These are phyloP conservation scores for Fusarium pseudoanthophilum DNA, from an alignment of 2,329 filamentous ascomycete species.

Conservation along the genomic window DNA sequence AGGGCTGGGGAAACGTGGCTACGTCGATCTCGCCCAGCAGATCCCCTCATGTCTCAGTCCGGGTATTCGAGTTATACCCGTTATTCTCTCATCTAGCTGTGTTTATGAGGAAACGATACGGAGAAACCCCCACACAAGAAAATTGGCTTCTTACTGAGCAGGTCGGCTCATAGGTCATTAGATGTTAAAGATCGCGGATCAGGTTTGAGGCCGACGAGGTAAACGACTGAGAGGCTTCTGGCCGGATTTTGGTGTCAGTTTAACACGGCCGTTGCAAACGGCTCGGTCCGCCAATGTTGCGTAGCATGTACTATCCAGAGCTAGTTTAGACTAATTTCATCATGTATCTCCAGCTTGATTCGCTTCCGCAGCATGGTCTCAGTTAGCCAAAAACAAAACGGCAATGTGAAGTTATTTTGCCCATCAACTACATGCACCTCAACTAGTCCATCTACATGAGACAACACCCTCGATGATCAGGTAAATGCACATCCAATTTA, in stretches of 20 bases:
- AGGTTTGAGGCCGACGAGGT: not conserved
- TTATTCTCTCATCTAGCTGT: not conserved
- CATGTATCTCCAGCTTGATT: not conserved
- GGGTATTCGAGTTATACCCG: not conserved
- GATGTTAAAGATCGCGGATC: rapidly evolving
- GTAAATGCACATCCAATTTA: not conserved
- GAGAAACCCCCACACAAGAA: rapidly evolving
- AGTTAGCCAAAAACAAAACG: not conserved
- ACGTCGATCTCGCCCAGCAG: not conserved
- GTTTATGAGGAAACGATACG: not conserved
- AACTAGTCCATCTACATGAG: not conserved
- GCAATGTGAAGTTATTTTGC: not conserved
- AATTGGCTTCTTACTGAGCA: not conserved
- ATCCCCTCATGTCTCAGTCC: not conserved
- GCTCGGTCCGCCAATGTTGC: not conserved
- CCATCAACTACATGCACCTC: rapidly evolving
- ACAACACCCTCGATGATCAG: not conserved
- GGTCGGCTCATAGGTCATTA: not conserved
- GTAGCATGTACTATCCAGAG: not conserved
- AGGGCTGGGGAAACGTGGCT: not conserved
- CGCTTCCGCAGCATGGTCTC: not conserved
- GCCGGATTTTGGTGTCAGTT: not conserved
- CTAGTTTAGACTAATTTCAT: not conserved
- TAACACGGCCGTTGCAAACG: not conserved
- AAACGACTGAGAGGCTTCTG: not conserved